phyloP scores from a whole-genome alignment of 1,284 basidiomycete genomes.

The Moniliella sp. region DNA sequence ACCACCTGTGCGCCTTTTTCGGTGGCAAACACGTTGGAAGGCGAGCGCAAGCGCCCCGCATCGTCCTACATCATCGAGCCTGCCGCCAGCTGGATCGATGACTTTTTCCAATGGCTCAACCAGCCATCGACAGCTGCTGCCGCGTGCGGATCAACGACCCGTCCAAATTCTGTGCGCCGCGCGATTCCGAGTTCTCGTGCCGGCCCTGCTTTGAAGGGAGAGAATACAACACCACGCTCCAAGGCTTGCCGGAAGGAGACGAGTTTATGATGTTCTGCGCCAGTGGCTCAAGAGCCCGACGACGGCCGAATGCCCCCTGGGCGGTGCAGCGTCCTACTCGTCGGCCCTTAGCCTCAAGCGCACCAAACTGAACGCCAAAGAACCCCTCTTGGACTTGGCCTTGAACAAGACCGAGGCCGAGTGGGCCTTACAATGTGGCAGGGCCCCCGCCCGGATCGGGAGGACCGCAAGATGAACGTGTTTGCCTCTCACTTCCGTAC shows the following conservation, averaged over 20 bases:
- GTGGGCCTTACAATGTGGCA: too few relatives aligned
- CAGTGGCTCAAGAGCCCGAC: conserved; percentile 79
- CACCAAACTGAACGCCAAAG: too few relatives aligned
- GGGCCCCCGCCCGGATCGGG: too few relatives aligned
- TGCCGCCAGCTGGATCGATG: conserved; percentile 41
- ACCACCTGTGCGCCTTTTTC: conserved; percentile 73
- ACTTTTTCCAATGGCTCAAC: conserved; percentile 88
- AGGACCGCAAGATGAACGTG: too few relatives aligned
- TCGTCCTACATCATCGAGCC: conserved; percentile 75
- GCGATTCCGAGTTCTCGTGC: conserved; percentile 53
- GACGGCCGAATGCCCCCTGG: conserved; percentile 66
- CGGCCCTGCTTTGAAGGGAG: conserved; percentile 57
- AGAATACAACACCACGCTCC: conserved; percentile 84
- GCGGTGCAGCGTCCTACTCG: conserved; percentile 67
- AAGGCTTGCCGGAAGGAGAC: conserved; percentile 60
- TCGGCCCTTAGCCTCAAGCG: conserved; percentile 39
- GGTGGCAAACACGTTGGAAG: conserved; percentile 66
- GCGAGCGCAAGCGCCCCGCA: conserved; percentile 60
- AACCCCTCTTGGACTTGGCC: not conserved
- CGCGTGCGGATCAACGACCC: conserved; percentile 60
- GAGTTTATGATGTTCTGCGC: conserved; percentile 73
- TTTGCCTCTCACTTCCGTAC: conserved; percentile 41
- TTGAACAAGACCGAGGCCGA: too few relatives aligned
- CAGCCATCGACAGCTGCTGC: conserved; percentile 59
- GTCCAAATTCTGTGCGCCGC: conserved; percentile 52